Evolutionary conservation across 176 grass and related monocot genomes (phyloP).

Genomic region (Aegilops longissima): DNA sequence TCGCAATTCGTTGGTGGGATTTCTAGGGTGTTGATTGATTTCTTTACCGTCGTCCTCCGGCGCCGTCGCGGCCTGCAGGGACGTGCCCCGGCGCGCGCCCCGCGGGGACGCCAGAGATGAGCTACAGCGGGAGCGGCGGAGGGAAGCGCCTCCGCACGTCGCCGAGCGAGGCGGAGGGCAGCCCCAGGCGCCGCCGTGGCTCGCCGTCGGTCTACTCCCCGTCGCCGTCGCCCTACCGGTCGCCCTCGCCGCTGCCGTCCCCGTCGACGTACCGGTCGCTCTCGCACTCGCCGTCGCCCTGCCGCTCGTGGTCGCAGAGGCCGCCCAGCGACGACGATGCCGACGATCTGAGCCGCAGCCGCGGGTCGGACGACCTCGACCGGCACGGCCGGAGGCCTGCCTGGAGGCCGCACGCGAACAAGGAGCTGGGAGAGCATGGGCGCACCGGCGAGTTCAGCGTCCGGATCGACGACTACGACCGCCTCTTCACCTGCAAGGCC

Average conservation of each 20-base stretch:
- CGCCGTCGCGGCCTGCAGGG: neutral
- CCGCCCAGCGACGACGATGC: neutral
- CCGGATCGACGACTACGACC: neutral
- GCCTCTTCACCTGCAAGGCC: constrained; percentile 13
- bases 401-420: neutral
- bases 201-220: neutral
- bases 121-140: neutral
- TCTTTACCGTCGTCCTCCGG: neutral
- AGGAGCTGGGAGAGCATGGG: neutral
- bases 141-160: neutral
- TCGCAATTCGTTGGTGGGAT: neutral
- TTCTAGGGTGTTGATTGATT: neutral
- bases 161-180: neutral
- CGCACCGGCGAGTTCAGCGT: neutral
- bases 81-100: neutral
- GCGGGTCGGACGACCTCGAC: neutral
- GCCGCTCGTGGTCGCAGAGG: constrained; percentile 4
- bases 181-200: neutral
- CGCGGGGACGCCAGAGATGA: neutral
- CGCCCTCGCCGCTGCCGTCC: neutral
- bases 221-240: neutral
- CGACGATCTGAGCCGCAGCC: constrained; percentile 10
- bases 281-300: neutral
- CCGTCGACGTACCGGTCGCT: neutral
- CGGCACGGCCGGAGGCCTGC: neutral